Percentiles rank a stretch among this genome's conserved stretches.
These are phyloP conservation scores for Pascua guehoae DNA, from an alignment of 1,284 basidiomycete species.

Conservation along the genomic window DNA sequence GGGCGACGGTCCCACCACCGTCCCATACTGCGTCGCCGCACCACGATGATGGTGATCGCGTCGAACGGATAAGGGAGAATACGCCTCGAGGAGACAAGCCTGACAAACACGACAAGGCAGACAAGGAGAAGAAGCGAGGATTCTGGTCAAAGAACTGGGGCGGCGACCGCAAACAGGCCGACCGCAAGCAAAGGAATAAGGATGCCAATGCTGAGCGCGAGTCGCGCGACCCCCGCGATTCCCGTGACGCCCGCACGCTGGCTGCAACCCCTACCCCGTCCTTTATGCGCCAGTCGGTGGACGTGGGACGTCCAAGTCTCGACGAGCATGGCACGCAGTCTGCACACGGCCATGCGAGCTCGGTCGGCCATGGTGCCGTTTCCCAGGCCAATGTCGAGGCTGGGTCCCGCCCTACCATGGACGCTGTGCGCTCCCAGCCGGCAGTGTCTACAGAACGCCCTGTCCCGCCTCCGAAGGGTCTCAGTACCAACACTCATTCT, in stretches of 20 bases:
- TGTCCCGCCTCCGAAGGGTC: too few relatives aligned
- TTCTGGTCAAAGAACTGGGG: conserved; percentile 14
- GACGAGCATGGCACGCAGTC: conserved; percentile 15
- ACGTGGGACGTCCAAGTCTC: conserved; percentile 12
- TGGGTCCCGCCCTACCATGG: too few relatives aligned
- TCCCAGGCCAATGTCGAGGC: too few relatives aligned
- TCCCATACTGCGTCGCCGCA: too few relatives aligned
- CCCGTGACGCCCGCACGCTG: not conserved
- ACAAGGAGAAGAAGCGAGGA: conserved; percentile 13
- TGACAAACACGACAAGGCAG: conserved; percentile 11
- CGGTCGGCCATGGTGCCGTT: conserved; percentile 11
- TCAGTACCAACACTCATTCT: too few relatives aligned
- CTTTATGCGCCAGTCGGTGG: not conserved
- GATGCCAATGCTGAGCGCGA: not conserved
- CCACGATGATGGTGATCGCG: too few relatives aligned
- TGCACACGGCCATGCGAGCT: conserved; percentile 17
- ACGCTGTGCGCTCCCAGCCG: too few relatives aligned
- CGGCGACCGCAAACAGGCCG: not conserved
- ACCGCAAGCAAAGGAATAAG: conserved; percentile 10
- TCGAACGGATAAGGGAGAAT: too few relatives aligned
- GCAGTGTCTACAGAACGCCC: too few relatives aligned
- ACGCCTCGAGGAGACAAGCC: not conserved
- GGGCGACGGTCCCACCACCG: too few relatives aligned
- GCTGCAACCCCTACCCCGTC: not conserved
- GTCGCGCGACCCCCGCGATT: not conserved